Conservation (phyloP, 768 basidiomycete genomes). For the Lenzites betulinus region DNA sequence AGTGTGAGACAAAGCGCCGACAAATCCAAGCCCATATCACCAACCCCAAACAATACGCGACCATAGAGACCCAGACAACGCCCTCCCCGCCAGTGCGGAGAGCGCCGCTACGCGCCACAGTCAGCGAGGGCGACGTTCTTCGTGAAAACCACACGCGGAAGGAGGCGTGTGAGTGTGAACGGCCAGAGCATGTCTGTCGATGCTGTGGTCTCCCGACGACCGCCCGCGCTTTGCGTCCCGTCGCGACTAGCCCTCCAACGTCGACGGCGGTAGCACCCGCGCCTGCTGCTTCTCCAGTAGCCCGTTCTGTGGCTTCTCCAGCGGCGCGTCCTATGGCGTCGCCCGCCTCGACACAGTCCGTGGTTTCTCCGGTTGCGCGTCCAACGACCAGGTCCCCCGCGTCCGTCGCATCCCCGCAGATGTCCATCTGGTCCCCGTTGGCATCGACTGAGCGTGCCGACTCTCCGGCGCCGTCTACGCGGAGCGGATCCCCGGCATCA, state of each 20-base stretch:
- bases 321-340: not conserved
- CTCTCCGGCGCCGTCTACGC: not conserved
- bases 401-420: not conserved
- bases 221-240: not conserved
- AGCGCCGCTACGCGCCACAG: slow-evolving; percentile 1
- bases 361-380: not conserved
- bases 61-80: not conserved
- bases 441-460: not conserved
- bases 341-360: not conserved
- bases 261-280: not conserved
- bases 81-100: not conserved
- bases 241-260: not conserved
- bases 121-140: not conserved
- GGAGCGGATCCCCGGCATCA: not conserved
- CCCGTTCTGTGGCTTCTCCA: not conserved
- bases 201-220: not conserved
- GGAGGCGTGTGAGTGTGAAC: slow-evolving; percentile 1
- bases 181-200: slow-evolving; percentile 4
- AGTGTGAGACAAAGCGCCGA: not conserved
- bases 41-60: not conserved
- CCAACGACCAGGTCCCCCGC: not conserved
- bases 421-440: not conserved
- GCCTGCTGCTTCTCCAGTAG: not conserved
- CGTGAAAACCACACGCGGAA: not conserved
- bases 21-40: not conserved